A percentile compares a stretch with the other conserved stretches of the same genome.
Conservation (phyloP, 2,329 filamentous ascomycete genomes). For the Fusarium sp. region DNA sequence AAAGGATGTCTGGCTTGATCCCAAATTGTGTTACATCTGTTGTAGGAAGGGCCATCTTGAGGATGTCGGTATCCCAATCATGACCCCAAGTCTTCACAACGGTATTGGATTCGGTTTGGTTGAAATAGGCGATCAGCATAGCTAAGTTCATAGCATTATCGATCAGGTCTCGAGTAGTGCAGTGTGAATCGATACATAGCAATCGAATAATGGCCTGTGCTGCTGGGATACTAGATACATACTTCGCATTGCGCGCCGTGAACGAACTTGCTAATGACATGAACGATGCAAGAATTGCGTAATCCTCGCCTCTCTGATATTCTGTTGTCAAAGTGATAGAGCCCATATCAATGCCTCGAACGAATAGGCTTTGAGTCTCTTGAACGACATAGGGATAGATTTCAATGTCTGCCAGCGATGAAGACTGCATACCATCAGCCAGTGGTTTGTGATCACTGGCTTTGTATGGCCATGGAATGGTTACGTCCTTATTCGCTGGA, state of each 20-base stretch:
- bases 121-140: conserved; percentile 7
- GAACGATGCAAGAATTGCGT: conserved; percentile 2
- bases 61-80: neutral
- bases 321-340: neutral
- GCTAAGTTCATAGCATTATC: conserved; percentile 5
- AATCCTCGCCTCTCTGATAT: neutral
- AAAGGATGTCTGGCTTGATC: neutral
- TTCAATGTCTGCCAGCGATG: neutral
- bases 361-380: conserved; percentile 3
- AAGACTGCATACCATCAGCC: neutral
- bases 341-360: neutral
- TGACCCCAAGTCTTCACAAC: conserved; percentile 1
- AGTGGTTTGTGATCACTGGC: neutral
- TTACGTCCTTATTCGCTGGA: neutral
- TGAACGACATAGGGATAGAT: conserved; percentile 1
- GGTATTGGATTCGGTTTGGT: neutral
- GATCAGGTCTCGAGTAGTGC: neutral
- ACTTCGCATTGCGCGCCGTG: neutral
- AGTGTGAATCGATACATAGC: neutral
- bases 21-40: neutral
- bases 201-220: conserved; percentile 6
- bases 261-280: conserved; percentile 17
- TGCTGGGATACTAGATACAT: neutral
- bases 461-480: conserved; percentile 1
- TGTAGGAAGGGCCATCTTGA: conserved; percentile 2